A percentile compares a stretch with the other conserved stretches of the same genome.
phyloP scores from a whole-genome alignment of 2,329 filamentous ascomycete genomes.

The Trichoderma asperellum region DNA sequence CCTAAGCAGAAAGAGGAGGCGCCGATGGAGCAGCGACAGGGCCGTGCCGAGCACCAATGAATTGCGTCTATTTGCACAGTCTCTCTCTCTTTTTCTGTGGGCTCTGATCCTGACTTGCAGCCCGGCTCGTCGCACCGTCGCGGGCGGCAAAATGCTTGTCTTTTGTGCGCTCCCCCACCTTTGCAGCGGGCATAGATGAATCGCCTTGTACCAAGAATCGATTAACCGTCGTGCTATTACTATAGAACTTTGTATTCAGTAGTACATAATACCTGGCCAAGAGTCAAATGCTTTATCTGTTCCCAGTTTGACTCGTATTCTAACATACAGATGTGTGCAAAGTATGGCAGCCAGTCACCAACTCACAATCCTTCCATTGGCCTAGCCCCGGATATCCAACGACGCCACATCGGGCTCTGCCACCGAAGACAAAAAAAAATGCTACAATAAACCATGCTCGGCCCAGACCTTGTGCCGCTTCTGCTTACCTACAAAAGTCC shows the following conservation, averaged over 20 bases:
- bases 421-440: background rate
- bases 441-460: background rate
- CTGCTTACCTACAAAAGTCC: background rate
- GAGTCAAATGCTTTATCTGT: background rate
- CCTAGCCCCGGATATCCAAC: background rate
- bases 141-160: slow-evolving; percentile 18
- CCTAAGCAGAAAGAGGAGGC: slow-evolving; percentile 6
- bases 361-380: background rate
- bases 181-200: background rate
- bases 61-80: background rate
- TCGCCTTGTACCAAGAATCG: background rate
- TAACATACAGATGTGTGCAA: background rate
- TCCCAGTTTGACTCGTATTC: background rate
- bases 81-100: background rate
- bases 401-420: slow-evolving; percentile 15
- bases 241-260: background rate
- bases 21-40: background rate
- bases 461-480: background rate
- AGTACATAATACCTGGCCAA: background rate
- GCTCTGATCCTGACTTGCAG: background rate
- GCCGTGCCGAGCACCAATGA: slow-evolving; percentile 15
- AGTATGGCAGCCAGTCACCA: background rate
- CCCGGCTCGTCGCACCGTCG: background rate
- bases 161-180: background rate
- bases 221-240: background rate